Percentiles rank a stretch among this genome's conserved stretches.
Conservation (phyloP, 2,329 filamentous ascomycete genomes). For the Calonectria naviculata region DNA sequence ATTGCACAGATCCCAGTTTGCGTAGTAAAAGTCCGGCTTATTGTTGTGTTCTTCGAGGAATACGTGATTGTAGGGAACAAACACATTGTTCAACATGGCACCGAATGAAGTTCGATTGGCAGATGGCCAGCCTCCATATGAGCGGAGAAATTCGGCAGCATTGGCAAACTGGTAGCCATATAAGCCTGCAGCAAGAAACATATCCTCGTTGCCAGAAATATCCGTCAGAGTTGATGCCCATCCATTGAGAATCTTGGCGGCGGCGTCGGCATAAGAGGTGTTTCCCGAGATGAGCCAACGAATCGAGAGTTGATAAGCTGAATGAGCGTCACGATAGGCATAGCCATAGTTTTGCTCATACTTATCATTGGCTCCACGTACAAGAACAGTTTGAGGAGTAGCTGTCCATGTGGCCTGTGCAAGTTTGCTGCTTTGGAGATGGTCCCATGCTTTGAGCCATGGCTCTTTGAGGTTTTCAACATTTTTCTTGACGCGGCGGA, state of each 20-base stretch:
- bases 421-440: not conserved
- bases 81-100: slow-evolving; percentile 4
- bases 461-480: not conserved
- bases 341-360: not conserved
- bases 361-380: not conserved
- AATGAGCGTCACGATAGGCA: slow-evolving; percentile 14
- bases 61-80: not conserved
- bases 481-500: not conserved
- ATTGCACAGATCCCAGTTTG: slow-evolving; percentile 49
- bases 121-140: slow-evolving; percentile 45
- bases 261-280: slow-evolving; percentile 48
- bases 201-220: slow-evolving; percentile 50
- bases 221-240: slow-evolving; percentile 49
- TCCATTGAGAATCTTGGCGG: slow-evolving; percentile 49
- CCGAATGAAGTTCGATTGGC: slow-evolving; percentile 11
- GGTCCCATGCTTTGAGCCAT: slow-evolving; percentile 4
- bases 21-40: slow-evolving; percentile 17
- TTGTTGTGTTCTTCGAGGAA: slow-evolving; percentile 14
- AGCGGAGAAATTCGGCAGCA: slow-evolving; percentile 53
- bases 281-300: slow-evolving; percentile 53
- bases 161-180: slow-evolving; percentile 59
- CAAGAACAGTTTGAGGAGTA: slow-evolving; percentile 5
- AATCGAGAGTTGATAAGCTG: slow-evolving; percentile 31
- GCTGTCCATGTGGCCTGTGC: slow-evolving; percentile 4
- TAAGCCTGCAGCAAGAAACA: slow-evolving; percentile 51